Conservation (phyloP, 2,329 filamentous ascomycete genomes). For the Xylariaceae sp. region DNA sequence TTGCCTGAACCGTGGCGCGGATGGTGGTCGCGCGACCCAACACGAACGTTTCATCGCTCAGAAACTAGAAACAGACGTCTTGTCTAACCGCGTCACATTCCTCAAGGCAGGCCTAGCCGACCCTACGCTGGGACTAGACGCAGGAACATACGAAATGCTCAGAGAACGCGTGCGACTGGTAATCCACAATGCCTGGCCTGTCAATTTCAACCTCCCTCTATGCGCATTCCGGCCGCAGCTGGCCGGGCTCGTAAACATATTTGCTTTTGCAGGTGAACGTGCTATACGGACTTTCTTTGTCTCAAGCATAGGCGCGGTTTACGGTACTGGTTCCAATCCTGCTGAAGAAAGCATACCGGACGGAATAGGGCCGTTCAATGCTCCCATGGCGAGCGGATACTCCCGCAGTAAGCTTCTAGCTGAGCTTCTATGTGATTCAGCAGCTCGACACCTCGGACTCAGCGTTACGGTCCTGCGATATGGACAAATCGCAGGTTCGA, state of each 20-base stretch:
- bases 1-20: conserved; percentile 25
- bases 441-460: background rate
- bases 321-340: background rate
- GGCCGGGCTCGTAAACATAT: conserved; percentile 20
- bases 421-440: conserved; percentile 8
- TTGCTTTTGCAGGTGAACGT: conserved; percentile 9
- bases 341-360: conserved; percentile 3
- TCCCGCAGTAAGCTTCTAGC: conserved; percentile 10
- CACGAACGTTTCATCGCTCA: conserved; percentile 5
- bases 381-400: conserved; percentile 2
- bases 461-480: conserved; percentile 1
- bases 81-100: conserved; percentile 21
- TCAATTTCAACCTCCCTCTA: conserved; percentile 24
- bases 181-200: conserved; percentile 25
- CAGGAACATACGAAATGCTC: conserved; percentile 12
- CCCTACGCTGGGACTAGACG: conserved; percentile 16
- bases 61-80: background rate
- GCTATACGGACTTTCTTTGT: conserved; percentile 5
- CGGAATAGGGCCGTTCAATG: background rate
- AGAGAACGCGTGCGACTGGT: conserved; percentile 13
- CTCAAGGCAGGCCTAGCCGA: conserved; percentile 17
- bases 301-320: conserved; percentile 11
- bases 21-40: conserved; percentile 17
- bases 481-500: conserved; percentile 11
- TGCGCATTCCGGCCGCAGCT: conserved; percentile 19